These are phyloP conservation scores for Arthrocladium fulminans DNA, from an alignment of 2,329 filamentous ascomycete species.

Conservation along the genomic window DNA sequence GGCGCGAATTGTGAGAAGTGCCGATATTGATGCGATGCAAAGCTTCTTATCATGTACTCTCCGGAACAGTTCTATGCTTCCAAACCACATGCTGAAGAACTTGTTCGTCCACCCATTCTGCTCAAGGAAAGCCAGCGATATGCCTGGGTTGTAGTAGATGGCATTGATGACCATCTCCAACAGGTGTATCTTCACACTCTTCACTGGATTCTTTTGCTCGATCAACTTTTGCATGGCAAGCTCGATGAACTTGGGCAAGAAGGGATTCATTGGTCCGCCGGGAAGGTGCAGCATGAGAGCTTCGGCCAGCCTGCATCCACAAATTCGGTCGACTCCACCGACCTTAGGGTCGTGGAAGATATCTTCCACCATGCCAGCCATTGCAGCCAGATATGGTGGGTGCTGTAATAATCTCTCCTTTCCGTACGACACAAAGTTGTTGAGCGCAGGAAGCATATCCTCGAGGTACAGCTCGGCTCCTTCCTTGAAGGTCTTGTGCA, in stretches of 20 bases:
- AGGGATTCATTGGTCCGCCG: conserved; percentile 70
- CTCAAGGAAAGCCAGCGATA: conserved; percentile 83
- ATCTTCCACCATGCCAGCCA: conserved; percentile 88
- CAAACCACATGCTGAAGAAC: conserved; percentile 98
- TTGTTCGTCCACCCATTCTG: conserved; percentile 91
- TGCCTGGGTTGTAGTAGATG: conserved; percentile 89
- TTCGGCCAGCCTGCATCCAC: conserved; percentile 94
- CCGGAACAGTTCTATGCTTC: conserved; percentile 84
- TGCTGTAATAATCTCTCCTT: conserved; percentile 71
- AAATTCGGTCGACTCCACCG: conserved; percentile 87
- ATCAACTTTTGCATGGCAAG: conserved; percentile 78
- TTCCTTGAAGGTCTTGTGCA: conserved; percentile 93
- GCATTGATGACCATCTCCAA: conserved; percentile 99
- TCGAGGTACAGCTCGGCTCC: conserved; percentile 95
- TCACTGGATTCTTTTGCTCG: conserved; percentile 59
- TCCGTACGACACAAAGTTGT: conserved; percentile 96
- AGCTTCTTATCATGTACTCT: conserved; percentile 98
- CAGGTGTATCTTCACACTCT: conserved; percentile 87
- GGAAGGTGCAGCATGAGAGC: conserved; percentile 93
- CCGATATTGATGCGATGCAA: conserved; percentile 85
- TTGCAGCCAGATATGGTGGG: conserved; percentile 74
- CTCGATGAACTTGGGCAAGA: conserved; percentile 77
- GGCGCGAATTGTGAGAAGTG: conserved; percentile 68
- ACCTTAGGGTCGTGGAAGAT: conserved; percentile 92
- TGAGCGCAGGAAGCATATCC: conserved; percentile 94